A percentile compares a stretch with the other conserved stretches of the same genome.
phyloP scores from a whole-genome alignment of 805 yeast species.

The Nakazawaea anatomiae region DNA sequence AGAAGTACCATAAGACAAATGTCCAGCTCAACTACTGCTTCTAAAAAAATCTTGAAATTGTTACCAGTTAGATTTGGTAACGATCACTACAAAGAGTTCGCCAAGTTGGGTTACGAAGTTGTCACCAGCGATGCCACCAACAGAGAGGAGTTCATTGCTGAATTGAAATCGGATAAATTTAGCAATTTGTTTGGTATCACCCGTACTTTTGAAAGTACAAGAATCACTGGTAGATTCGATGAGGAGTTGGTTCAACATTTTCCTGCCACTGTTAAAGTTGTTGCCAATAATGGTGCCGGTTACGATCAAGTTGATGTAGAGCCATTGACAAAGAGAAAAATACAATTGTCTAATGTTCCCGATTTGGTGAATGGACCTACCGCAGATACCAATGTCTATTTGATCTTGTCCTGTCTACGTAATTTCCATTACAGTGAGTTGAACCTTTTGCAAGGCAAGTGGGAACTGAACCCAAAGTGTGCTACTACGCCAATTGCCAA shows the following conservation, averaged over 20 bases:
- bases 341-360: conserved; percentile 50
- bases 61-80: conserved; percentile 58
- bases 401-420: conserved; percentile 46
- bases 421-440: conserved; percentile 58
- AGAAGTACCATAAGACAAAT: not conserved
- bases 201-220: conserved; percentile 34
- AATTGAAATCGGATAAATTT: conserved; percentile 29
- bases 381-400: conserved; percentile 49
- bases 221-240: conserved; percentile 36
- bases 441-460: conserved; percentile 49
- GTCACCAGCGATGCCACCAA: conserved; percentile 34
- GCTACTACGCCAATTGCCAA: conserved; percentile 61
- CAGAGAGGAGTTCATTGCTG: conserved; percentile 33
- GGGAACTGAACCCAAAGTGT: conserved; percentile 42
- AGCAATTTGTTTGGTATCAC: conserved; percentile 32
- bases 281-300: conserved; percentile 53
- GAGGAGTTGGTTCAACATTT: conserved; percentile 32
- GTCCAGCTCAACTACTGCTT: not conserved
- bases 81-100: conserved; percentile 58
- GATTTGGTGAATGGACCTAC: conserved; percentile 48
- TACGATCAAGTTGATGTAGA: conserved; percentile 46
- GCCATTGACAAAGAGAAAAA: conserved; percentile 31
- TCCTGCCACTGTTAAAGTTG: conserved; percentile 33
- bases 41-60: conserved; percentile 42
- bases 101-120: conserved; percentile 39